Base-by-base conservation (phyloP, 2,329 filamentous ascomycete species). In the Claviceps sorghi region DNA sequence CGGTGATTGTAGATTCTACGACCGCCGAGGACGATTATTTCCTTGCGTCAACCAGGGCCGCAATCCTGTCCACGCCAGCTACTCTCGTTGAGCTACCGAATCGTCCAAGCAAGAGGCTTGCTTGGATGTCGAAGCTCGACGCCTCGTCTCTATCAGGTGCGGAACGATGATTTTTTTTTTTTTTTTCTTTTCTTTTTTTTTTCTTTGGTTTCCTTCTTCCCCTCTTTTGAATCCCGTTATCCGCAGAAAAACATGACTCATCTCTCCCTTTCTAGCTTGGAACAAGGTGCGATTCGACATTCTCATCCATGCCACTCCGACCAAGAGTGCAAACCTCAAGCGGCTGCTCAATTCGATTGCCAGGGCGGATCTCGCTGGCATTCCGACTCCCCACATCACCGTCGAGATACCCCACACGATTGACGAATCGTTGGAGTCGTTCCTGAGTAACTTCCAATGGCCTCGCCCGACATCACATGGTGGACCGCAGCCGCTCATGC, bases 61-160 rank as follows among this genome's bases (percentile, higher is more conserved):
- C 82, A 59, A 69, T 79, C 0, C 67, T 68, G 2, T 67, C 67
- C 7, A 68, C 79, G 10, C 68, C 69, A 1, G 72, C 77, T n/a
- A 71, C 88, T 1, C 66, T 94, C 17, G 85, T 97, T 51, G 82
- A 88, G 62, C 72, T 97, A 22, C 87, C 90, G 0, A 70, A 72
- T 40, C 73, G 78, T 51, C 73, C 77, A 1, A 74, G 75, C 29
- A 78, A 83, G 51, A 76, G 79, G 40, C 76, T 90, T 38, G 71
- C 78, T 57, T 97, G 90, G 88, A 73, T 95, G 42, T 80, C 86
- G 1, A 80, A 82, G 56, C 73, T 97, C 13, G 88, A 95, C 62
- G 79, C 84, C 54, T 70, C 74, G 19, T 82, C 88, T 32, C 69
- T 96, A 53, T 75, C 72, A 58, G 76, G 83, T 85, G 72, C 51